These are phyloP conservation scores for Dactylis glomerata DNA, from an alignment of 176 grass and related monocot genomes.

Conservation along the genomic window DNA sequence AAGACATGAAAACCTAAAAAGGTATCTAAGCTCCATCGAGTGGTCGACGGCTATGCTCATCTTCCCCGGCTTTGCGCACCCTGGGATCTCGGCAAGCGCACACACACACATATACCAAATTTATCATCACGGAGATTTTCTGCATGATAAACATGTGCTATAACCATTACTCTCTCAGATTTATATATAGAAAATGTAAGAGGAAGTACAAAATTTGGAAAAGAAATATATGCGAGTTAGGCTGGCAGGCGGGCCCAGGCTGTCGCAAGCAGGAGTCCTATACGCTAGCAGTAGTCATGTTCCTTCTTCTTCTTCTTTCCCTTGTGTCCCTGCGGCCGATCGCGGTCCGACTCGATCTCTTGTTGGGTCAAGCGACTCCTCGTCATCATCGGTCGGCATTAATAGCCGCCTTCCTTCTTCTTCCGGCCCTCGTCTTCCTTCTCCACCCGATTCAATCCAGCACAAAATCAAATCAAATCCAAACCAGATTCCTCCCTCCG, in stretches of 20 bases:
- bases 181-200: too few relatives aligned
- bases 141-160: too few relatives aligned
- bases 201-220: too few relatives aligned
- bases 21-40: too few relatives aligned
- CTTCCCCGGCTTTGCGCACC: too few relatives aligned
- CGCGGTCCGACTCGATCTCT: neutral
- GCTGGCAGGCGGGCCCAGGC: neutral
- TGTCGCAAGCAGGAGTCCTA: neutral
- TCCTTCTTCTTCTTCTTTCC: neutral
- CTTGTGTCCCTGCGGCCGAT: neutral
- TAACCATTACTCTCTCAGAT: too few relatives aligned
- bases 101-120: too few relatives aligned
- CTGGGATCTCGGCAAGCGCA: too few relatives aligned
- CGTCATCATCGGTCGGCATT: neutral
- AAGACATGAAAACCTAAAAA: too few relatives aligned
- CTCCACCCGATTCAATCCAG: neutral
- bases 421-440: neutral
- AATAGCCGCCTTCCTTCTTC: neutral
- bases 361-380: neutral
- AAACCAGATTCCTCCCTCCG: neutral
- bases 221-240: too few relatives aligned
- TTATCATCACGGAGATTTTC: too few relatives aligned
- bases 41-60: too few relatives aligned
- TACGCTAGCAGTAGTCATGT: neutral
- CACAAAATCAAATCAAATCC: neutral